Evolutionary conservation across 176 grass and related monocot genomes (phyloP).

Genomic region (Tillandsia fasciculata): DNA sequence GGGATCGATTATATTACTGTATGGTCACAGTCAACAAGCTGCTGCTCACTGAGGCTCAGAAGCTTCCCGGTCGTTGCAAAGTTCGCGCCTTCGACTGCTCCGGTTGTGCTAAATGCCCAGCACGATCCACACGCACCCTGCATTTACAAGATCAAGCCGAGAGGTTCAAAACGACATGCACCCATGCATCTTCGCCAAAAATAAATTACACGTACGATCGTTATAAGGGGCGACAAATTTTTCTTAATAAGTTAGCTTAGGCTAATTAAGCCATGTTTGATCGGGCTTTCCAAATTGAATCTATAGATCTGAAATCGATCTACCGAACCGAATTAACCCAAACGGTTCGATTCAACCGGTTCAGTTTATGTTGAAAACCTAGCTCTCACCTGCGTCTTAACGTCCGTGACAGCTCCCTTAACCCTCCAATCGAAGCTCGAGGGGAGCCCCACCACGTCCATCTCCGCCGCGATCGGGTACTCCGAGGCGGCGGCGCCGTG

Average conservation of each 20-base stretch:
- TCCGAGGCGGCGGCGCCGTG: neutral
- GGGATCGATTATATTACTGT: conserved; percentile 19
- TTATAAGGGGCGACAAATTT: neutral
- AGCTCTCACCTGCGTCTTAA: conserved; percentile 60
- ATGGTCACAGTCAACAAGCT: conserved; percentile 72
- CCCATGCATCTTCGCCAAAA: neutral
- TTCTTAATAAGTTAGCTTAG: too few relatives aligned
- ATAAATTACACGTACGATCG: neutral
- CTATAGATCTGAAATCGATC: too few relatives aligned
- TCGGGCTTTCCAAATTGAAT: too few relatives aligned
- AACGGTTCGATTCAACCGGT: neutral
- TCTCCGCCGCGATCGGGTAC: conserved; percentile 15
- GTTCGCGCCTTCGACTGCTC: conserved; percentile 48
- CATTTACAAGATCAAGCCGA: neutral
- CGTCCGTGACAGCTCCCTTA: conserved; percentile 53
- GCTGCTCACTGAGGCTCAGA: conserved; percentile 49
- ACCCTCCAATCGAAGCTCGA: conserved; percentile 80
- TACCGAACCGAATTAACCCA: too few relatives aligned
- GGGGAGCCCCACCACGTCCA: conserved; percentile 42
- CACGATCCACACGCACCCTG: conserved; percentile 67
- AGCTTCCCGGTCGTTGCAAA: conserved; percentile 49
- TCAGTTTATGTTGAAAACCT: neutral
- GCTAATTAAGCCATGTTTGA: too few relatives aligned
- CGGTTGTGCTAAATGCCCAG: conserved; percentile 59
- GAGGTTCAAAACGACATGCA: neutral